Evolutionary conservation across 2,329 filamentous ascomycete species (phyloP), one percentile per base, ranked within the genome.

Genomic region (Onygenales sp.): DNA sequence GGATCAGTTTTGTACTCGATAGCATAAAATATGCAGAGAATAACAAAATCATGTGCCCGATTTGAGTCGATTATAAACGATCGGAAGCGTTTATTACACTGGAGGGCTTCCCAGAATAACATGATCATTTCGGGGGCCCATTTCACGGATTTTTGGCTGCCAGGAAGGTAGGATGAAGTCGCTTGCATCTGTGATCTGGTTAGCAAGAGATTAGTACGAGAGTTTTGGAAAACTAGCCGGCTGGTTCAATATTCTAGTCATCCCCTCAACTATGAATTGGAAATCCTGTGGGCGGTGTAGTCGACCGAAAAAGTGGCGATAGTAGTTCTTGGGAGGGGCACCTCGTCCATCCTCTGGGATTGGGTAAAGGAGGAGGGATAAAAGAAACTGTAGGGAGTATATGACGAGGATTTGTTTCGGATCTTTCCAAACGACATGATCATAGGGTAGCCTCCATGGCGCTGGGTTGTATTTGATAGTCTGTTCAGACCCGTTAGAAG

Each of bases 31-130:
- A 97, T 74, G 42, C 94, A 84, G 17, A 97, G 76, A 10, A 97
- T 82, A 50, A 96, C 79, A 69, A 97, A 96, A 67, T 98, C 93
- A 64, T 96, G 89, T 0, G 88, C 89, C 52, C 92, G 80, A 65
- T 93, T 89, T 0, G 93, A 97, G 62, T 98, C 93, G 58, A 97
- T 92, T 63, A 98, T 93, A 70, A 96, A 98, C 1, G 90, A 89
- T 35, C 93, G 81, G 72, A 98, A 98, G 55, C 92, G 82, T 72
- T 95, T 97, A 72, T 98, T 98, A 78, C 92, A 96, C 70, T 98
- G 93, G 4, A 93, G 83, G 39, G 89, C 83, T 73, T 98, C 93
- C 93, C 93, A 98, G 66, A 97, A 96, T 2, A 98, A 78, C 80
- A 96, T 93, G 53, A 97, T 84, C 75, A 94, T 94, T 70, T 98